Percentiles rank a stretch among this genome's conserved stretches.
Evolutionary conservation across 2,329 filamentous ascomycete species (phyloP).

Genomic region (Zymoseptoria tritici): DNA sequence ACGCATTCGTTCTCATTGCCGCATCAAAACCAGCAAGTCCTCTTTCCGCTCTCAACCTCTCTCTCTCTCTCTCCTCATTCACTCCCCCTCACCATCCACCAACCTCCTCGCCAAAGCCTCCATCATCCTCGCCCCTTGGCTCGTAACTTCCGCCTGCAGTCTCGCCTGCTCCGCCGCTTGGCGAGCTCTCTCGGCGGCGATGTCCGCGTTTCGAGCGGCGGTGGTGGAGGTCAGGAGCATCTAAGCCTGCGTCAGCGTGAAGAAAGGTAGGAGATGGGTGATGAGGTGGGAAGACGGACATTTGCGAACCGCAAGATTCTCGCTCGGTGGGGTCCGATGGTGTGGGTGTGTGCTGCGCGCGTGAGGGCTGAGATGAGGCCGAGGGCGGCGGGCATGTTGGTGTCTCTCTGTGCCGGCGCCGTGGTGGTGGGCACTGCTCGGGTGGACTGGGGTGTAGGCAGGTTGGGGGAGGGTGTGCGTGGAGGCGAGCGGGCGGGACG

Average conservation of each 20-base stretch:
- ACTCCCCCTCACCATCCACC: neutral
- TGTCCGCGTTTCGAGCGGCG: neutral
- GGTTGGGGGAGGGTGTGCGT: constrained; percentile 19
- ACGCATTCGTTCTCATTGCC: no score
- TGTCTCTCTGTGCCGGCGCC: constrained; percentile 12
- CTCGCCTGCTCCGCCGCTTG: neutral
- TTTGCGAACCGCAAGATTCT: constrained; percentile 21
- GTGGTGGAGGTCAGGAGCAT: neutral
- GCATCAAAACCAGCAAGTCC: no score
- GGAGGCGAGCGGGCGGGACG: constrained; percentile 6
- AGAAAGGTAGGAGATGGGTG: neutral
- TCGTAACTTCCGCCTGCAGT: neutral
- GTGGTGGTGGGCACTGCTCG: no score
- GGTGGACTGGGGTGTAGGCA: constrained; percentile 16
- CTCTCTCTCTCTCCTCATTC: neutral
- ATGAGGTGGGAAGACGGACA: constrained; percentile 12
- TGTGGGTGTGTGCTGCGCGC: neutral
- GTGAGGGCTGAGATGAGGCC: neutral
- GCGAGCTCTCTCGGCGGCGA: constrained; percentile 1
- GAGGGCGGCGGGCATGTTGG: constrained; percentile 2
- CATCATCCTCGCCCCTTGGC: neutral
- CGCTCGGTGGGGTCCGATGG: constrained; percentile 10
- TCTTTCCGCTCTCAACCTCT: neutral
- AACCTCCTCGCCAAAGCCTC: neutral
- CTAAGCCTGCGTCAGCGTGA: constrained; percentile 1